Conservation (phyloP, 768 basidiomycete genomes). For the Hemileccinum rubropunctum region DNA sequence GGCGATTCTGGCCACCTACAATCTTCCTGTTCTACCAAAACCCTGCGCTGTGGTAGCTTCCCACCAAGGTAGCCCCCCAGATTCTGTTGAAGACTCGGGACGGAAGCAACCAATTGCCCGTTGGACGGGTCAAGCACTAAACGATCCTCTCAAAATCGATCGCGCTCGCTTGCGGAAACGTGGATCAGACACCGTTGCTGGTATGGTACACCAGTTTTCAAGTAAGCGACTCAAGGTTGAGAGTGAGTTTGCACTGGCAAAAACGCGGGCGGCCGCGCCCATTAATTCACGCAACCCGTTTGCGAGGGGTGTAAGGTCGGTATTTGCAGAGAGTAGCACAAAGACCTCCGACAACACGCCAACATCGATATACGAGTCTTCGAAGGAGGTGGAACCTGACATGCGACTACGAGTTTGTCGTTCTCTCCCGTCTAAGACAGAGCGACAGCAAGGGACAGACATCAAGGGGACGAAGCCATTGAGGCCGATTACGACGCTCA, state of each 20-base stretch:
- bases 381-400: neutral
- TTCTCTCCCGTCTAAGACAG: conserved; percentile 8
- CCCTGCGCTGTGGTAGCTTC: too few species aligned
- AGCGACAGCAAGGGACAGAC: neutral
- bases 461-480: conserved; percentile 13
- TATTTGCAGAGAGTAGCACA: conserved; percentile 16
- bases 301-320: conserved; percentile 9
- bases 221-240: conserved; percentile 21
- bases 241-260: conserved; percentile 20
- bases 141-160: conserved; percentile 16
- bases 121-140: conserved; percentile 4
- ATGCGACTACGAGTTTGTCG: conserved; percentile 2
- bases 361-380: neutral
- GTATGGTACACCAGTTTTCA: conserved; percentile 20
- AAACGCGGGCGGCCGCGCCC: neutral
- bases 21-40: neutral
- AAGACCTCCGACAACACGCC: neutral
- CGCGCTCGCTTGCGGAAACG: conserved; percentile 27
- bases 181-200: conserved; percentile 15
- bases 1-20: conserved; percentile 8
- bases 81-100: neutral
- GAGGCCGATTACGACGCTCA: conserved; percentile 31
- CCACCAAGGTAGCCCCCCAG: neutral
- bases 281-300: conserved; percentile 25
- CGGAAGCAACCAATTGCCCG: neutral